Evolutionary conservation across 805 yeast species (phyloP), one percentile per base, ranked within the genome.

Genomic region (Candida manassasensis): DNA sequence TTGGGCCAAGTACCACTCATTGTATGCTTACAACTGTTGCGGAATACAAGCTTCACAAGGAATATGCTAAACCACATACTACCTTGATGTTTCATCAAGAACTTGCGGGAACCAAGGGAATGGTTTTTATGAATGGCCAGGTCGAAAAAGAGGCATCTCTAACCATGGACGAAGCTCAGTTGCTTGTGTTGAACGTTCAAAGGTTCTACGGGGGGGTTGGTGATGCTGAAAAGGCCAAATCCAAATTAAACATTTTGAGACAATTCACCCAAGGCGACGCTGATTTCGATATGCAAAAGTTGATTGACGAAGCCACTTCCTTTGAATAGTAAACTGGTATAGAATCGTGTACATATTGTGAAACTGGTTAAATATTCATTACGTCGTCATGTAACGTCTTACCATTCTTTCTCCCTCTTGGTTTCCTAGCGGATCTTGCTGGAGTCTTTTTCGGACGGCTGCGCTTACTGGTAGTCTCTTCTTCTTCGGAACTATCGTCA

Each of bases 31-130:
- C 98, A 2, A 79, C 96, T 0, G 71, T 93, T 44, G 89, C 93
- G 2, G 97, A 93, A 60, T 93, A 78, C 61, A 88, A 90, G 57
- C 71, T 88, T 19, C 96, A 90, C 53, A 77, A 76, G 37, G 97
- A 90, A 53, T 93, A 71, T 59, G 96, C 98, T 7, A 81, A 86
- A 53, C 97, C 98, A 1, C 97, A 93, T 58, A 87, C 97, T 0
- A 85, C 96, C 0, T 67, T 93, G 43, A 77, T 79, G 59, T 84
- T 90, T 68, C 97, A 90, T 62, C 77, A 81, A 29, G 96, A 93
- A 37, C 61, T 90, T 34, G 64, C 62, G 4, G 59, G 68, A 0
- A 69, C 71, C 11, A 81, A 84, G 42, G 78, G 69, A 0, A 39
- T 85, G 1, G 85, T 85, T 0, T 64, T 93, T 45, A 84, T 89